These are phyloP conservation scores for Phytophthora vignae DNA, from an alignment of 352 stramenopile species.

Conservation along the genomic window DNA sequence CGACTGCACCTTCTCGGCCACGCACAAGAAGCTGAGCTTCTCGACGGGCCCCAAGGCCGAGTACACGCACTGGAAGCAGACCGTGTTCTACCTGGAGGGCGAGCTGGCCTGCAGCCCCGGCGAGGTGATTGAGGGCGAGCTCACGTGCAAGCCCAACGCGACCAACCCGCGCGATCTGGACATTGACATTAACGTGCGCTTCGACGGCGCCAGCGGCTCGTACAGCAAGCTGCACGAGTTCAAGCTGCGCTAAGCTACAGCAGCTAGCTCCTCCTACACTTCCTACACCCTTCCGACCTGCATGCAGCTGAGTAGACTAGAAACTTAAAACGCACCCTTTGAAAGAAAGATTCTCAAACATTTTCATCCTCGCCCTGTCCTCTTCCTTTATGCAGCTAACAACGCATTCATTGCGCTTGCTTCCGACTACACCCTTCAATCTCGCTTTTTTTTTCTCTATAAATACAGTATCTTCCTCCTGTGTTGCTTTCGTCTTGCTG, in stretches of 20 bases:
- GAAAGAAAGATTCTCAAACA: slow-evolving; percentile 47
- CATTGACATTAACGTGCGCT: slow-evolving; percentile 89
- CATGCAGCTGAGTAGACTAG: slow-evolving; percentile 41
- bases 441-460: slow-evolving; percentile 57
- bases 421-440: not conserved
- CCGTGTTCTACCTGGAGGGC: slow-evolving; percentile 95
- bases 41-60: slow-evolving; percentile 93
- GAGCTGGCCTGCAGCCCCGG: slow-evolving; percentile 86
- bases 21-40: slow-evolving; percentile 97
- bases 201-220: slow-evolving; percentile 73
- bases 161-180: slow-evolving; percentile 95
- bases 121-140: slow-evolving; percentile 91
- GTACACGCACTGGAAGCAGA: slow-evolving; percentile 99
- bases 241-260: slow-evolving; percentile 74
- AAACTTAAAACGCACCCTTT: slow-evolving; percentile 33
- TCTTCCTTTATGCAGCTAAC: not conserved
- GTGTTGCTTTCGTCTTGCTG: slow-evolving; percentile 17
- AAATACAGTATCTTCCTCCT: slow-evolving; percentile 66
- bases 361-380: slow-evolving; percentile 20
- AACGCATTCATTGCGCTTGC: slow-evolving; percentile 2
- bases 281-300: slow-evolving; percentile 11
- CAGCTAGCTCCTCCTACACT: slow-evolving; percentile 19
- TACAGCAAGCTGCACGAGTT: slow-evolving; percentile 79
- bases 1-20: slow-evolving; percentile 97
- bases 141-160: slow-evolving; percentile 91